These are phyloP conservation scores for Cutaneotrichosporon daszewskae DNA, from an alignment of 1,284 basidiomycete genomes.

Conservation along the genomic window DNA sequence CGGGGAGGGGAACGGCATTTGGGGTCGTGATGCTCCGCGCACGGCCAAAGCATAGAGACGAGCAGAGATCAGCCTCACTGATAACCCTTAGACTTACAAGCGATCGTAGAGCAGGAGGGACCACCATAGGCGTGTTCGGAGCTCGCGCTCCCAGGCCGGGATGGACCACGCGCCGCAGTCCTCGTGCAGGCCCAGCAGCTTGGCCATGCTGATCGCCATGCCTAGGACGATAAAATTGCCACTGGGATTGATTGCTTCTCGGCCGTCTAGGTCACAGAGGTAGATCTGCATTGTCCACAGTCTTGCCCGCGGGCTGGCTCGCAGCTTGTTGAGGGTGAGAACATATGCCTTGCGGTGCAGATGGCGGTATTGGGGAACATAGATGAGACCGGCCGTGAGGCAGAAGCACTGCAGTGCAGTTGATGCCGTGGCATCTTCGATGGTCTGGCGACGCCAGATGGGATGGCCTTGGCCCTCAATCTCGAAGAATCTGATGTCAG, in stretches of 20 bases:
- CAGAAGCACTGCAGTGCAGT: background rate
- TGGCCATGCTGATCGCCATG: background rate
- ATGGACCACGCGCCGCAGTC: slow-evolving; percentile 1
- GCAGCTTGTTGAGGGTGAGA: background rate
- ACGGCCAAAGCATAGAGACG: slow-evolving; percentile 1
- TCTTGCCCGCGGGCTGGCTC: background rate
- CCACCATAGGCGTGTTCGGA: slow-evolving; percentile 2
- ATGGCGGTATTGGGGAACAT: background rate
- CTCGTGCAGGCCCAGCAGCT: slow-evolving; percentile 2
- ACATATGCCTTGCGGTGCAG: background rate
- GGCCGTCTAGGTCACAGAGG: slow-evolving; percentile 1
- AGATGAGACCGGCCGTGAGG: slow-evolving; percentile 2
- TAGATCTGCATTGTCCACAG: slow-evolving; percentile 1
- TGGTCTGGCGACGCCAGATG: background rate
- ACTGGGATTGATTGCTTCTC: background rate
- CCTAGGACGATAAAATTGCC: background rate
- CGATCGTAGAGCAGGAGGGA: slow-evolving; percentile 1
- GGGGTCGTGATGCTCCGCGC: background rate
- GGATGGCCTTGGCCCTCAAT: slow-evolving; percentile 1
- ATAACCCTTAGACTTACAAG: background rate
- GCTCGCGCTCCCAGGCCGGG: slow-evolving; percentile 1
- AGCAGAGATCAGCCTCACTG: background rate
- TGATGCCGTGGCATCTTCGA: background rate
- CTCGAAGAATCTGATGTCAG: slow-evolving; percentile 1
- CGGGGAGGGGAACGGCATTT: slow-evolving; percentile 1